A percentile compares a stretch with the other conserved stretches of the same genome.
These are phyloP conservation scores for Penicillium palitans DNA, from an alignment of 2,329 filamentous ascomycete genomes.

Conservation along the genomic window DNA sequence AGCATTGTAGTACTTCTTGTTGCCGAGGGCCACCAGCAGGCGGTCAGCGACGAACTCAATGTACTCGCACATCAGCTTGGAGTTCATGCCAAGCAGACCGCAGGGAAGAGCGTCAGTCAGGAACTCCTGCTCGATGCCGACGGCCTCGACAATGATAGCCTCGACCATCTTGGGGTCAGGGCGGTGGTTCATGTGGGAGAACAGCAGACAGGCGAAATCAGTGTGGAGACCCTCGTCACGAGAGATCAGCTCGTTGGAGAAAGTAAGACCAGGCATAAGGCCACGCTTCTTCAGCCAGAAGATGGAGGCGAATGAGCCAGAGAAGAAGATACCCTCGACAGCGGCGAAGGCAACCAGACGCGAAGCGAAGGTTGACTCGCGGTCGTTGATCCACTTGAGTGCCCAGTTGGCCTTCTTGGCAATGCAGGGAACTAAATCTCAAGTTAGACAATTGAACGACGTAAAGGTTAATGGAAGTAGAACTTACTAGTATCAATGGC, in stretches of 20 bases:
- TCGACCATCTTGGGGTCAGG: conserved; percentile 78
- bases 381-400: conserved; percentile 89
- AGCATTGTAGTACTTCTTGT: conserved; percentile 88
- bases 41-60: conserved; percentile 99
- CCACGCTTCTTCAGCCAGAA: conserved; percentile 99
- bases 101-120: conserved; percentile 91
- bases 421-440: conserved; percentile 77
- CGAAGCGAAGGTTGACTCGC: conserved; percentile 90
- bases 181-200: conserved; percentile 94
- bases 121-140: conserved; percentile 96
- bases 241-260: conserved; percentile 99
- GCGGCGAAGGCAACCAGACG: conserved; percentile 95
- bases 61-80: conserved; percentile 97
- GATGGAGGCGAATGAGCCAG: conserved; percentile 95
- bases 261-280: conserved; percentile 96
- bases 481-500: conserved; percentile 91
- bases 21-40: conserved; percentile 87
- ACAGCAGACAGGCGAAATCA: conserved; percentile 95
- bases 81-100: conserved; percentile 95
- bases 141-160: conserved; percentile 91
- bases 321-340: conserved; percentile 99
- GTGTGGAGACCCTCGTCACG: conserved; percentile 99
- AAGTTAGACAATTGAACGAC: conserved; percentile 28
- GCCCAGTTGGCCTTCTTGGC: conserved; percentile 99
- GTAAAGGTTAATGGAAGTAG: no score